Evolutionary conservation across 306 rosid genomes (phyloP).

Genomic region (Castanea sativa): DNA sequence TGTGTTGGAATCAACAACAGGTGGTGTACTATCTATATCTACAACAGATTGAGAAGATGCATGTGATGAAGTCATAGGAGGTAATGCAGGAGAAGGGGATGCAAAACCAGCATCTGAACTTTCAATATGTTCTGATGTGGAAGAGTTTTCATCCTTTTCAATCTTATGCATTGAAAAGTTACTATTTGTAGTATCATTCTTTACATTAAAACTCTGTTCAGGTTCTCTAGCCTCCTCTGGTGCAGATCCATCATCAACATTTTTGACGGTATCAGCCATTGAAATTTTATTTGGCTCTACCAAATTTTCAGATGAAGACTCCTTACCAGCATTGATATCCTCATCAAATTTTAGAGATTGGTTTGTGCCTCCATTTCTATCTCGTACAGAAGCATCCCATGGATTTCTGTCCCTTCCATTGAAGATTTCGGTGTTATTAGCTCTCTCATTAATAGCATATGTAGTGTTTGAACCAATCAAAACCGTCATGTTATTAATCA

Average conservation of each 20-base stretch:
- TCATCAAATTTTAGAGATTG: constrained; percentile 30
- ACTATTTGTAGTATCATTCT: constrained; percentile 13
- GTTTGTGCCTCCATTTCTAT: constrained; percentile 22
- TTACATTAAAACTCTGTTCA: constrained; percentile 22
- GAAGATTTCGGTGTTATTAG: constrained; percentile 25
- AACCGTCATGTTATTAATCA: constrained; percentile 11
- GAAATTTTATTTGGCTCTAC: constrained; percentile 25
- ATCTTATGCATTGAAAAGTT: constrained; percentile 23
- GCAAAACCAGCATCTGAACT: constrained; percentile 25
- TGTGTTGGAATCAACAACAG: constrained; percentile 23
- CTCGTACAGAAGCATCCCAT: constrained; percentile 18
- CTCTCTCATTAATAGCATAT: constrained; percentile 14
- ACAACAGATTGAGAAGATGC: constrained; percentile 20
- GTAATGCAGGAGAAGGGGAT: constrained; percentile 28
- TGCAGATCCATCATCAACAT: constrained; percentile 25
- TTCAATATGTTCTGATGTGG: constrained; percentile 15
- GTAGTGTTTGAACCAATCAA: constrained; percentile 31
- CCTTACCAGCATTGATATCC: constrained; percentile 11
- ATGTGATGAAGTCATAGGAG: constrained; percentile 21
- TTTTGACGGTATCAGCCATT: constrained; percentile 6
- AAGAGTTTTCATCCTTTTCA: constrained; percentile 19
- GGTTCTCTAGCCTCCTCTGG: constrained; percentile 21
- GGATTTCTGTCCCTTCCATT: constrained; percentile 15
- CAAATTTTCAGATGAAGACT: constrained; percentile 7
- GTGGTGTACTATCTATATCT: constrained; percentile 24